These are phyloP conservation scores for Phytophthora nicotianae DNA, from an alignment of 352 stramenopile genomes.

Conservation along the genomic window DNA sequence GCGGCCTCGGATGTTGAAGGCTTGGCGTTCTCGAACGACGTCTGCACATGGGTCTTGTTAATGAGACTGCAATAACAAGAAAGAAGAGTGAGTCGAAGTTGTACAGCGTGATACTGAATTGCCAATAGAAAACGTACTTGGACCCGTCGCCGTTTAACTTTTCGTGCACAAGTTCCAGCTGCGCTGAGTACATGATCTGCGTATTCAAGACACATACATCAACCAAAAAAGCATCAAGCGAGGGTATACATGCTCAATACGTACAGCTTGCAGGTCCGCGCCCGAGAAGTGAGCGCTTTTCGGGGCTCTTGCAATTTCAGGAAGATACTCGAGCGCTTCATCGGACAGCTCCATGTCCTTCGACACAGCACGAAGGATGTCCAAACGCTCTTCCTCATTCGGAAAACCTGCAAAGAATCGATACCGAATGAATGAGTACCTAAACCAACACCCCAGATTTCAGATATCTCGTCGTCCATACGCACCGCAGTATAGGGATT, in stretches of 20 bases:
- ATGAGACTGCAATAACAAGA: conserved; percentile 47
- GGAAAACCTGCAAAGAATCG: conserved; percentile 72
- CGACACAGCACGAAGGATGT: conserved; percentile 79
- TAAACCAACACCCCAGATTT: no score
- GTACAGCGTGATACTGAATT: neutral
- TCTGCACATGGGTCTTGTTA: conserved; percentile 59
- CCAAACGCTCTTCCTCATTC: conserved; percentile 71
- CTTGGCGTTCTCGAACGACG: conserved; percentile 67
- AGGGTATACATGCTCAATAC: conserved; percentile 13
- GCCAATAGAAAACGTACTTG: conserved; percentile 41
- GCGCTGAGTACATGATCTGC: conserved; percentile 93
- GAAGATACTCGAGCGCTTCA: conserved; percentile 74
- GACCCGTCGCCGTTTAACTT: conserved; percentile 67
- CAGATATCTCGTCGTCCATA: neutral
- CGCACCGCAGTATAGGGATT: conserved; percentile 91
- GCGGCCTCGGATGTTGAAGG: conserved; percentile 68
- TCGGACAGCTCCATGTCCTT: conserved; percentile 80
- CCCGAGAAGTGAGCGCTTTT: conserved; percentile 89
- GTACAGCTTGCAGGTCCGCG: conserved; percentile 93
- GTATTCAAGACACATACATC: neutral
- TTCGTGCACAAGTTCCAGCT: conserved; percentile 93
- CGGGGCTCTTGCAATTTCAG: conserved; percentile 65
- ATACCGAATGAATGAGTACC: conserved; percentile 7
- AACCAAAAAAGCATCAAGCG: neutral
- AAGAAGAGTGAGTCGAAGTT: conserved; percentile 1